phyloP scores from a whole-genome alignment of 495 filamentous ascomycete genomes.

The Aspergillus egyptiacus region DNA sequence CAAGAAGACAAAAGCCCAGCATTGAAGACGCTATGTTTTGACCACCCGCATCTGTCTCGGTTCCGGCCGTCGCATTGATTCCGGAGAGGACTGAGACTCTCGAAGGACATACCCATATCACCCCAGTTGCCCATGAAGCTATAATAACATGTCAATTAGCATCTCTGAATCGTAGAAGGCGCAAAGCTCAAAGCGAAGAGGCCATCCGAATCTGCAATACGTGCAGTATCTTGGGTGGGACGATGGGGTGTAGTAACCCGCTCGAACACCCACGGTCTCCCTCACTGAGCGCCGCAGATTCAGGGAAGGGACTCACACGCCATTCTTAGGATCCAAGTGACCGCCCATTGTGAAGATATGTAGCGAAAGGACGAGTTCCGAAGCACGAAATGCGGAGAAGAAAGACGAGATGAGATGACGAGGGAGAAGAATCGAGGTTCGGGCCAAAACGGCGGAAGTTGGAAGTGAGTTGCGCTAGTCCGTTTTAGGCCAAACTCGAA shows the following conservation, averaged over 20 bases:
- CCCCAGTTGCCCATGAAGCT: constrained; percentile 88
- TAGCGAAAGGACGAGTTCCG: constrained; percentile 18
- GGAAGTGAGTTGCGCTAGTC: constrained; percentile 34
- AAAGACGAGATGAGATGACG: constrained; percentile 21
- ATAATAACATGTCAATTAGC: constrained; percentile 25
- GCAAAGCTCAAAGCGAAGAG: background rate
- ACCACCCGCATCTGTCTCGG: background rate
- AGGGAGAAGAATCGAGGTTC: constrained; percentile 27
- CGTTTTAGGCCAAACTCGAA: constrained; percentile 39
- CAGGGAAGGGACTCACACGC: constrained; percentile 56
- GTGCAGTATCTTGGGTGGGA: background rate
- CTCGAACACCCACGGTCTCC: constrained; percentile 2
- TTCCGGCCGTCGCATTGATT: constrained; percentile 3
- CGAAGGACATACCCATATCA: constrained; percentile 61
- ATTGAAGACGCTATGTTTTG: background rate
- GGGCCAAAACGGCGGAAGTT: constrained; percentile 32
- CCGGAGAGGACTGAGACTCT: constrained; percentile 5
- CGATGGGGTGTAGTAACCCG: constrained; percentile 9
- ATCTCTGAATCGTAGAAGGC: background rate
- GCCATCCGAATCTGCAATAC: background rate
- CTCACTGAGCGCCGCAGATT: background rate
- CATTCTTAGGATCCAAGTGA: constrained; percentile 55
- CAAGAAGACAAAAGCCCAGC: background rate
- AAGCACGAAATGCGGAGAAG: constrained; percentile 19
- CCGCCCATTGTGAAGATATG: constrained; percentile 61